Conservation (phyloP, 2,329 filamentous ascomycete genomes). For the Trichoderma atroviride region DNA sequence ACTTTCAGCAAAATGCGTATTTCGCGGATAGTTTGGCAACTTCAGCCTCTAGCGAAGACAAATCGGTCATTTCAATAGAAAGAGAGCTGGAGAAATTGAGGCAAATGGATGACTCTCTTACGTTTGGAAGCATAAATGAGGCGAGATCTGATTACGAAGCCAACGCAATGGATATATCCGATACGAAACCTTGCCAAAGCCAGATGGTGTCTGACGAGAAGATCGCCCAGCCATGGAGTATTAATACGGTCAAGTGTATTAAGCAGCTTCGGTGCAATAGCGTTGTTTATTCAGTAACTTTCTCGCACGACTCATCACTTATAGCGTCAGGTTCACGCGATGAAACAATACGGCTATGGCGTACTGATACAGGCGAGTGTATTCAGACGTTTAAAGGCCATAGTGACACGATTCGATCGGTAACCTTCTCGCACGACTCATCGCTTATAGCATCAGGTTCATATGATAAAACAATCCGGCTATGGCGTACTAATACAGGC, state of each 20-base stretch:
- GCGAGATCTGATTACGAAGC: neutral
- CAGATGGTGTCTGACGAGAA: neutral
- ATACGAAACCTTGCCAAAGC: neutral
- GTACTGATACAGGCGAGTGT: neutral
- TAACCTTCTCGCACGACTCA: neutral
- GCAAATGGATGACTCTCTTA: neutral
- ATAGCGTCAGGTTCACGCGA: neutral
- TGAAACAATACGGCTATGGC: neutral
- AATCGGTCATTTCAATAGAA: neutral
- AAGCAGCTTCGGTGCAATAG: neutral
- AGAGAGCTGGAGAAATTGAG: conserved; percentile 1
- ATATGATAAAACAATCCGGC: neutral
- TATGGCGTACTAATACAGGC: neutral
- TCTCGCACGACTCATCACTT: neutral
- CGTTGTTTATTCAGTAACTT: neutral
- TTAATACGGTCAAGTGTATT: neutral
- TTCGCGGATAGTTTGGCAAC: neutral
- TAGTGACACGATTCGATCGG: neutral
- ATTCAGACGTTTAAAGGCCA: neutral
- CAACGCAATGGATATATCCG: neutral
- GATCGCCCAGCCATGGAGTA: neutral
- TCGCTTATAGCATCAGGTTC: neutral
- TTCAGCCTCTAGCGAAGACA: neutral
- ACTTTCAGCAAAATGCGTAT: conserved; percentile 12
- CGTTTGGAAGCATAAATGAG: neutral